Evolutionary conservation across 2,329 filamentous ascomycete species (phyloP).

Genomic region (Phaeophleospora eucalypticola): DNA sequence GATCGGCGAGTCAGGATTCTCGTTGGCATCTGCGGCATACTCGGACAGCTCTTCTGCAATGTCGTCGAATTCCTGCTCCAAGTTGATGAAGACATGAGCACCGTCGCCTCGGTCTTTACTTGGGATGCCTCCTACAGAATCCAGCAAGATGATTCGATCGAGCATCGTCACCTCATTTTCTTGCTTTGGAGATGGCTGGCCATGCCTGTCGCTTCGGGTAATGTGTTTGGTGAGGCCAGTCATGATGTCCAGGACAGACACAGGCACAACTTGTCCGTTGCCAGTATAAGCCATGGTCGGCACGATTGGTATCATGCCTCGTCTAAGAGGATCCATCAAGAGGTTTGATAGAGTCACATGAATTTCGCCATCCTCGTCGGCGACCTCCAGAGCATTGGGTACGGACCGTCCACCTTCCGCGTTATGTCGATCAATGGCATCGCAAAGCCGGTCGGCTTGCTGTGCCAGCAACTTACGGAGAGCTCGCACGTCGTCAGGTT

Average conservation of each 20-base stretch:
- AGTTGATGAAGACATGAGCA: constrained; percentile 82
- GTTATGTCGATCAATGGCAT: constrained; percentile 67
- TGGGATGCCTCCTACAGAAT: constrained; percentile 81
- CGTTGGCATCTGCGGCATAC: constrained; percentile 18
- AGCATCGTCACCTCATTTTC: constrained; percentile 38
- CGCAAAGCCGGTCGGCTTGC: constrained; percentile 70
- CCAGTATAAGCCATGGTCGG: constrained; percentile 59
- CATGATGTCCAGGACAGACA: constrained; percentile 61
- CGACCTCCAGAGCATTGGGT: constrained; percentile 50
- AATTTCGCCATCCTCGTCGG: constrained; percentile 29
- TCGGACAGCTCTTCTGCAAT: constrained; percentile 55
- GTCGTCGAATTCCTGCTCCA: constrained; percentile 79
- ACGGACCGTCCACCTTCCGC: constrained; percentile 65
- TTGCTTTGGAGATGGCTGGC: not conserved
- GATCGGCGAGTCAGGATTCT: constrained; percentile 17
- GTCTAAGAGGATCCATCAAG: constrained; percentile 61
- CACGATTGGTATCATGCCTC: constrained; percentile 68
- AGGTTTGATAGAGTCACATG: constrained; percentile 45
- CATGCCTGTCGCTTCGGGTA: constrained; percentile 52
- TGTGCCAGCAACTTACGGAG: constrained; percentile 36
- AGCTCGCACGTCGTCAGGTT: constrained; percentile 13
- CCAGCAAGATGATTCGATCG: constrained; percentile 83
- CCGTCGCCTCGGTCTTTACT: constrained; percentile 55
- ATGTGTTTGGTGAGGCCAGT: constrained; percentile 74
- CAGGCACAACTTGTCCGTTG: constrained; percentile 46